Evolutionary conservation across 2,329 filamentous ascomycete genomes (phyloP).

Genomic region (Coccinonectria pachysandricola): DNA sequence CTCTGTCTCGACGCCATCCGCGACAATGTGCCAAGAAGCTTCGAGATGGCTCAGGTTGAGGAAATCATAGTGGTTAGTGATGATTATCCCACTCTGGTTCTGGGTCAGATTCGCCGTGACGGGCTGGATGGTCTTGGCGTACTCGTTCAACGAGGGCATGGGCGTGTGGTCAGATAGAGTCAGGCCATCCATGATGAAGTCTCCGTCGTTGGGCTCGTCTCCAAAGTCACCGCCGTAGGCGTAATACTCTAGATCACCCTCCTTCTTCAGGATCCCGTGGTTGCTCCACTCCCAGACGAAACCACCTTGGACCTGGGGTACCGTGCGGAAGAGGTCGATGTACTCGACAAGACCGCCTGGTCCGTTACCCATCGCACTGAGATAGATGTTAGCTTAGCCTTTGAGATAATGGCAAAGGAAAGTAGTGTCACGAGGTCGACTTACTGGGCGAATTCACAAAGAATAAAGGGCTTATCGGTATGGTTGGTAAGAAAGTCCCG

Average conservation of each 20-base stretch:
- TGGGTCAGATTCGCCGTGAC: not conserved
- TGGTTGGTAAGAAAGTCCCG: slow-evolving; percentile 2
- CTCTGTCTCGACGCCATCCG: slow-evolving; percentile 3
- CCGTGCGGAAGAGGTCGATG: slow-evolving; percentile 51
- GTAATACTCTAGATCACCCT: slow-evolving; percentile 1
- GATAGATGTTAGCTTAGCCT: no score
- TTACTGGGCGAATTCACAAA: slow-evolving; percentile 46
- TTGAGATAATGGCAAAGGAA: no score
- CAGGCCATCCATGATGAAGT: slow-evolving; percentile 49
- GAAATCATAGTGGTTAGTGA: slow-evolving; percentile 7
- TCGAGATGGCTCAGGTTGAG: slow-evolving; percentile 3
- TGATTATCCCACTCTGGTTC: not conserved
- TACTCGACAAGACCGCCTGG: slow-evolving; percentile 60
- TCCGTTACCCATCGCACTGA: slow-evolving; percentile 66
- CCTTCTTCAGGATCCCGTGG: slow-evolving; percentile 23
- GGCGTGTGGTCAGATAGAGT: slow-evolving; percentile 5
- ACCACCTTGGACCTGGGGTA: slow-evolving; percentile 44
- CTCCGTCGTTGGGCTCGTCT: slow-evolving; percentile 48
- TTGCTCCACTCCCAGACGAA: slow-evolving; percentile 58
- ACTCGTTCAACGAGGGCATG: slow-evolving; percentile 6
- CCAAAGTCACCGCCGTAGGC: slow-evolving; percentile 54
- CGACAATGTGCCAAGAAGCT: slow-evolving; percentile 4
- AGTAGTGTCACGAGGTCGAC: no score
- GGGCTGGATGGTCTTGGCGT: slow-evolving; percentile 8
- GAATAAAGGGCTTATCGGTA: slow-evolving; percentile 41